phyloP scores from a whole-genome alignment of 2,329 filamentous ascomycete species.

The Fusarium gaditjirri region DNA sequence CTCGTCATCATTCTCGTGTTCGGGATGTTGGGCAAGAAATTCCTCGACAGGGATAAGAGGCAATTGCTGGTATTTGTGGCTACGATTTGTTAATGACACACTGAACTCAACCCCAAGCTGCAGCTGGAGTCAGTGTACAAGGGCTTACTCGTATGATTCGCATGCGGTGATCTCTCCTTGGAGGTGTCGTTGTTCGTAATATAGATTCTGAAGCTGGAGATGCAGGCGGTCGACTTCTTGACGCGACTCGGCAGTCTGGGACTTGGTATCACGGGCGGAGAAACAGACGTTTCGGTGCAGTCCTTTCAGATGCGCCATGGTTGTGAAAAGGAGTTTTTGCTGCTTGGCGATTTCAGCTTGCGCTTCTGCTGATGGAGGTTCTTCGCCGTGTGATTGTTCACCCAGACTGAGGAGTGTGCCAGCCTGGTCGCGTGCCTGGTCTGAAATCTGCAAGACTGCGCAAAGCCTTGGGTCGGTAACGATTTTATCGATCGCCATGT shows the following conservation, averaged over 20 bases:
- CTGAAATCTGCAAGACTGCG: slow-evolving; percentile 77
- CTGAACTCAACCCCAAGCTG: neutral
- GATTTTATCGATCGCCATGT: slow-evolving; percentile 54
- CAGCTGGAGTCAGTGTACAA: neutral
- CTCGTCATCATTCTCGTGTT: slow-evolving; percentile 77
- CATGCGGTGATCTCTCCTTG: slow-evolving; percentile 91
- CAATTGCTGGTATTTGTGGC: slow-evolving; percentile 87
- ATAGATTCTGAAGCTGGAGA: slow-evolving; percentile 92
- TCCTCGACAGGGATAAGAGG: slow-evolving; percentile 86
- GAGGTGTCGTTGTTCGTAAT: slow-evolving; percentile 94
- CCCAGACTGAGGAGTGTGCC: slow-evolving; percentile 69
- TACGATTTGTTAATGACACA: slow-evolving; percentile 50
- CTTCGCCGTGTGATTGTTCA: slow-evolving; percentile 56
- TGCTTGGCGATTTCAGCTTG: slow-evolving; percentile 74
- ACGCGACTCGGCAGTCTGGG: slow-evolving; percentile 84
- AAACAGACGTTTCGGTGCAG: slow-evolving; percentile 86
- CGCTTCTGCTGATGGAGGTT: slow-evolving; percentile 56
- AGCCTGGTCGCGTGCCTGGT: slow-evolving; percentile 77
- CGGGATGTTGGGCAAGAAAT: slow-evolving; percentile 80
- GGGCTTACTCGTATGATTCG: slow-evolving; percentile 86
- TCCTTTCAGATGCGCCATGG: slow-evolving; percentile 82
- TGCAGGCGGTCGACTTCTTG: slow-evolving; percentile 93
- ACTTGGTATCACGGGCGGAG: slow-evolving; percentile 85
- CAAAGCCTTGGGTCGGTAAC: slow-evolving; percentile 64
- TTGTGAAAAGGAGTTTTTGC: slow-evolving; percentile 82